Base-by-base conservation (phyloP, 2,329 filamentous ascomycete genomes). In the Xylaria hypoxylon region DNA sequence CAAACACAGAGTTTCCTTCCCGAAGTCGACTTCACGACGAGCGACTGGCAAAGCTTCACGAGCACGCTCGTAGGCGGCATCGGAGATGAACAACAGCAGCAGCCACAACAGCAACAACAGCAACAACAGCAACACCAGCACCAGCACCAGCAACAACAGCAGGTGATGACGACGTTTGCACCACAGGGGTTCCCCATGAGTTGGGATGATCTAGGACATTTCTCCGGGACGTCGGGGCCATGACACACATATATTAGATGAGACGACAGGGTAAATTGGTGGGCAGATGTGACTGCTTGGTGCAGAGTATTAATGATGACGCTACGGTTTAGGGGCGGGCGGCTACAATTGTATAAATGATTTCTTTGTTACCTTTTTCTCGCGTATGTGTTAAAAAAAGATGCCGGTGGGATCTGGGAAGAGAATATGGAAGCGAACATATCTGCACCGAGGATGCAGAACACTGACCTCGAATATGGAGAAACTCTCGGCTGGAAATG, bases 31-130 rank as follows among this genome's bases (percentile, higher is more conserved):
- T 68, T 75, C 22, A 68, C 70, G 40, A 74, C 70, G 35, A 74
- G 67, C 10, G 74, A 76, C 33, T 76, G 74, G 74, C 69, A 65
- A 33, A 75, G 74, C 61, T 74, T 75, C 60, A 68, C 74, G 13
- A 76, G 72, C 40, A 75, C 74, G 1, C 65, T 76, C 3, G 68
- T 76, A 7, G 65, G 62, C 13, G 59, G 51, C 7, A 5, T 66
- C 13, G 57, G 52, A 2, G 57, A 64, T 11, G 60, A 68, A 8
- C 62, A 58, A 19, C 64, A 66, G 1, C 64, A 59, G 22, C 59
- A 67, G 2, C 66, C 57, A 3, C 64, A 53, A 4, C 52, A 51
- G 19, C 60, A 53, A 2, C 48, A 55, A 6, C 57, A 51, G 5
- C 53, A 56, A 10, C 52, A 51, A 15, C 57, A 64, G 4, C 62